Evolutionary conservation across 2,329 filamentous ascomycete genomes (phyloP).

Genomic region (Sclerotinia glacialis): DNA sequence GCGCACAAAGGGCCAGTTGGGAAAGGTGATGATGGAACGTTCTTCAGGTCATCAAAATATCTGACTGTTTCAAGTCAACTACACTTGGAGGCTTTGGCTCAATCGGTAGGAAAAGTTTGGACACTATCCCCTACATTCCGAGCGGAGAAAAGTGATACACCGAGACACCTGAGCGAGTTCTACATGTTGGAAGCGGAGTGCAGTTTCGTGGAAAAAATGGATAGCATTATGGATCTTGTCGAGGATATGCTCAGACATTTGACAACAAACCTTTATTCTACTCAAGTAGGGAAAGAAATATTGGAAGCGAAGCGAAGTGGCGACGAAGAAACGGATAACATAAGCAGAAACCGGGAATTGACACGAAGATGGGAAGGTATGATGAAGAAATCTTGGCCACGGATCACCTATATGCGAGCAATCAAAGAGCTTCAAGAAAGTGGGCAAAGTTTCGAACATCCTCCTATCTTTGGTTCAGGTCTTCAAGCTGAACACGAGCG

Average conservation of each 20-base stretch:
- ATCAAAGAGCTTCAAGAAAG: slow-evolving; percentile 65
- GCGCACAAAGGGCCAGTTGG: slow-evolving; percentile 27
- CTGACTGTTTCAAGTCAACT: slow-evolving; percentile 93
- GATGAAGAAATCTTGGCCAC: slow-evolving; percentile 62
- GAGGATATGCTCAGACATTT: slow-evolving; percentile 71
- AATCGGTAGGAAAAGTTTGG: slow-evolving; percentile 89
- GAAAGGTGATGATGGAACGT: slow-evolving; percentile 50
- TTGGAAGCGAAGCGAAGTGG: slow-evolving; percentile 22
- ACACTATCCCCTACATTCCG: slow-evolving; percentile 90
- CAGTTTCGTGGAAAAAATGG: slow-evolving; percentile 70
- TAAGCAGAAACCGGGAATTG: slow-evolving; percentile 45
- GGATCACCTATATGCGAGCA: slow-evolving; percentile 79
- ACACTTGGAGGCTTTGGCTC: slow-evolving; percentile 87
- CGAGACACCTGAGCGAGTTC: slow-evolving; percentile 92
- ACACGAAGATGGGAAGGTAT: slow-evolving; percentile 71
- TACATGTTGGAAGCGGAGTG: slow-evolving; percentile 97
- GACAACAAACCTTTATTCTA: slow-evolving; percentile 44
- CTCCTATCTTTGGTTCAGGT: slow-evolving; percentile 67
- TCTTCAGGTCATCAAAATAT: slow-evolving; percentile 88
- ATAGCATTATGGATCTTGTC: slow-evolving; percentile 72
- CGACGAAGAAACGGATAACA: slow-evolving; percentile 18
- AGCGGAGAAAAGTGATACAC: slow-evolving; percentile 89
- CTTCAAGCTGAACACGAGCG: slow-evolving; percentile 92
- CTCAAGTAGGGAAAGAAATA: slow-evolving; percentile 54
- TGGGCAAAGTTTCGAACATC: slow-evolving; percentile 59